A percentile compares a stretch with the other conserved stretches of the same genome.
These are phyloP conservation scores for Coniferiporia sulphurascens DNA, from an alignment of 1,284 basidiomycete species.

Conservation along the genomic window DNA sequence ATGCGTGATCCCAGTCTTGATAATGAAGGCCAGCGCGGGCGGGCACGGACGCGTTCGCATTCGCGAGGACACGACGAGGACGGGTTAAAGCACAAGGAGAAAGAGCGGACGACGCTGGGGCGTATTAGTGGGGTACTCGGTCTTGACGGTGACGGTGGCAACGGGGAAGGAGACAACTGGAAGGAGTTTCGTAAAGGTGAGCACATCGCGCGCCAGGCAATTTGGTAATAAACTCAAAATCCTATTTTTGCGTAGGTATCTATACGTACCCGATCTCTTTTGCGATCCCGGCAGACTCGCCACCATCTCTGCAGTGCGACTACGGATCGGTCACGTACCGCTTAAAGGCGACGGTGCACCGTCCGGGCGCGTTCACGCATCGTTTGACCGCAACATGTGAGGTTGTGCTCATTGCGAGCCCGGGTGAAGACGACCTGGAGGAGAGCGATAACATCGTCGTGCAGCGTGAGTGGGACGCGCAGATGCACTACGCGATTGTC, in stretches of 20 bases:
- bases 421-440: conserved; percentile 76
- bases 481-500: conserved; percentile 82
- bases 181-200: conserved; percentile 87
- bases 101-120: conserved; percentile 13
- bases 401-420: conserved; percentile 74
- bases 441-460: conserved; percentile 82
- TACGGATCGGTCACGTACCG: conserved; percentile 80
- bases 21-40: conserved; percentile 3
- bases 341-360: conserved; percentile 79
- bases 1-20: conserved; percentile 8
- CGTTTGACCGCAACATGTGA: conserved; percentile 73
- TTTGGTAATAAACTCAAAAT: conserved; percentile 1
- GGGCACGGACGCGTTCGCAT: not conserved
- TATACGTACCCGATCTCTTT: conserved; percentile 96
- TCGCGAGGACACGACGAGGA: conserved; percentile 9
- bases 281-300: conserved; percentile 74
- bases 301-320: conserved; percentile 76
- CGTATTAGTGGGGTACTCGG: conserved; percentile 17
- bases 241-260: conserved; percentile 48
- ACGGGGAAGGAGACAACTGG: conserved; percentile 58
- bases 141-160: conserved; percentile 33
- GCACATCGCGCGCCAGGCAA: conserved; percentile 17
- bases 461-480: conserved; percentile 89
- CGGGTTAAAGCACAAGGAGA: conserved; percentile 13
- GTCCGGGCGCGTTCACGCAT: conserved; percentile 76